Evolutionary conservation across 2,329 filamentous ascomycete species (phyloP).

Genomic region (Sordariomycetes sp.): DNA sequence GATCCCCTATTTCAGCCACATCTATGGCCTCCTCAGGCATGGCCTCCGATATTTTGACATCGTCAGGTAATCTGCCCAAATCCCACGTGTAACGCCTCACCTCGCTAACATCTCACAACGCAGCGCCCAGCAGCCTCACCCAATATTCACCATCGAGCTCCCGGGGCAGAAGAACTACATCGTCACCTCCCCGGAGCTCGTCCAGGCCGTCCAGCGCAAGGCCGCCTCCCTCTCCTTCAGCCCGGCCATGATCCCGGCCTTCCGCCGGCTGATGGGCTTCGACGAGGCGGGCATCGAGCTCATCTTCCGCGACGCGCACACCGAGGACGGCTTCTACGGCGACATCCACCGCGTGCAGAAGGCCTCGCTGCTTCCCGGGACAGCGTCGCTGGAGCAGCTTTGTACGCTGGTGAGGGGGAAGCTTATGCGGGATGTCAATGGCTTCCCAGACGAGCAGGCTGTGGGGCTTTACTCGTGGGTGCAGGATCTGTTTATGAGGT

Average conservation of each 20-base stretch:
- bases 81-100: no score
- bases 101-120: no score
- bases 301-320: conserved; percentile 12
- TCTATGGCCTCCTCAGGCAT: no score
- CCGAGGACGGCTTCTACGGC: conserved; percentile 12
- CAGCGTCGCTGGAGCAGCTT: conserved; percentile 7
- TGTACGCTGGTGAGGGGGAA: conserved; percentile 2
- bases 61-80: no score
- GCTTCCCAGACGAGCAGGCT: neutral
- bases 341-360: conserved; percentile 12
- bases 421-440: no score
- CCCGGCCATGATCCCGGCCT: conserved; percentile 11
- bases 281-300: conserved; percentile 11
- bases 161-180: conserved; percentile 12
- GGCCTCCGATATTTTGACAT: no score
- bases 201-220: conserved; percentile 11
- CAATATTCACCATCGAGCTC: conserved; percentile 14
- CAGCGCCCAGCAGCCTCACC: conserved; percentile 11
- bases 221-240: conserved; percentile 9
- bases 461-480: conserved; percentile 10
- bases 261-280: conserved; percentile 12
- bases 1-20: no score
- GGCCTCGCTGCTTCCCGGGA: conserved; percentile 9
- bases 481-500: conserved; percentile 10
- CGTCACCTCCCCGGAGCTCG: conserved; percentile 12